Evolutionary conservation across 1,284 basidiomycete genomes (phyloP).

Genomic region (Coriolopsis trogii): DNA sequence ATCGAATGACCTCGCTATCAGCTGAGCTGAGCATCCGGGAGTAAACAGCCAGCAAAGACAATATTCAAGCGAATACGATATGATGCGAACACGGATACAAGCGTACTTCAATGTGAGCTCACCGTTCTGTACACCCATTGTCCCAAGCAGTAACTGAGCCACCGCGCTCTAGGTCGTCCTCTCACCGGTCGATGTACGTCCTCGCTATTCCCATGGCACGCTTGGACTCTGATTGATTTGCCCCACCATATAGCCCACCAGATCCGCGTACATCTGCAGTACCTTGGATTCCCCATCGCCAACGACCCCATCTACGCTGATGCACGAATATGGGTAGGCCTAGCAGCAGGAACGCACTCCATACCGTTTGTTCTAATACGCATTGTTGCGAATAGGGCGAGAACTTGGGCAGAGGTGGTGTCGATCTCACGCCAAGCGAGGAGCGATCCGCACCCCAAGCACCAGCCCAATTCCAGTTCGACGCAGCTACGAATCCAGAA

Average conservation of each 20-base stretch:
- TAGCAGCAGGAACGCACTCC: background rate
- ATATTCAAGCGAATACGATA: slow-evolving; percentile 89
- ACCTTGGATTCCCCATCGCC: slow-evolving; percentile 90
- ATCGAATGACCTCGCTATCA: too few species aligned
- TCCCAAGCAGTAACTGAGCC: too few species aligned
- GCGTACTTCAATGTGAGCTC: slow-evolving; percentile 88
- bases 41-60: slow-evolving; percentile 87
- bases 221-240: too few species aligned
- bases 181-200: slow-evolving; percentile 85
- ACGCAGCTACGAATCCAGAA: slow-evolving; percentile 39
- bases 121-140: too few species aligned
- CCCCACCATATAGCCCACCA: slow-evolving; percentile 81
- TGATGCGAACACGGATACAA: slow-evolving; percentile 81
- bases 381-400: slow-evolving; percentile 51
- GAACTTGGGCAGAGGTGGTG: slow-evolving; percentile 79
- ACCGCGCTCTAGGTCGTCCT: slow-evolving; percentile 62
- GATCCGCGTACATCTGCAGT: slow-evolving; percentile 96
- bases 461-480: slow-evolving; percentile 53
- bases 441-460: slow-evolving; percentile 66
- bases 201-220: background rate
- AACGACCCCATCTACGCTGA: slow-evolving; percentile 91
- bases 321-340: slow-evolving; percentile 79
- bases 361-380: background rate
- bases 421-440: slow-evolving; percentile 69
- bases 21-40: background rate